Base-by-base conservation (phyloP, 108 stramenopile genomes). In the Conticribra guillardii region DNA sequence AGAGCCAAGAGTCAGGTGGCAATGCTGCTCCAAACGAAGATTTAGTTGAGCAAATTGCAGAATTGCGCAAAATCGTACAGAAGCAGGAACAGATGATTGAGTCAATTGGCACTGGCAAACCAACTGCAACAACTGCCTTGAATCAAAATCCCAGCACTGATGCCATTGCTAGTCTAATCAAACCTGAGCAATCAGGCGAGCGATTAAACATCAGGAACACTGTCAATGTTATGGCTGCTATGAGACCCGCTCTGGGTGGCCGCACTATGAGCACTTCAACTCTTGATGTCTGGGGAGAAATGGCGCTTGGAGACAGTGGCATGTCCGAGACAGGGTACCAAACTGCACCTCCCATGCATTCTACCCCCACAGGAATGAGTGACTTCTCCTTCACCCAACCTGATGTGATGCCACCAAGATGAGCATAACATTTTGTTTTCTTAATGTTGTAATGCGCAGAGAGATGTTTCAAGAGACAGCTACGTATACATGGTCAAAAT, bases 401-500 rank as follows among this genome's bases (percentile, higher is more conserved):
- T n/a, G 92, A 91, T 48, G 76, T 76, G 0, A 93, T 96, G 92
- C 95, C 95, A 23, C 95, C 95, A 52, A 81, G 92, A 73, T 93
- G 75, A 76, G 49, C 9, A 21, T 5, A 5, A 22, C n/a, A n/a
- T 15, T 19, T 51, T 5, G 5, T 41, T 41, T 11, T 41, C 11
- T 41, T 41, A 5, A 51, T 21, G 50, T 4, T 51, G 34, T 21
- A 17, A 37, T 59, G n/a, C n/a, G n/a, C n/a, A n/a, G n/a, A n/a
- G n/a, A n/a, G n/a, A n/a, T n/a, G n/a, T n/a, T n/a, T n/a, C n/a
- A n/a, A n/a, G n/a, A n/a, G n/a, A n/a, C n/a, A n/a, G n/a, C n/a
- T n/a, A n/a, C n/a, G n/a, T n/a, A n/a, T n/a, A n/a, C n/a, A n/a
- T n/a, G n/a, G n/a, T n/a, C n/a, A n/a, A n/a, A n/a, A n/a, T n/a